Percentiles rank a stretch among this genome's conserved stretches.
phyloP scores from a whole-genome alignment of 441 rosid genomes.

The Dalechampia spathulata region DNA sequence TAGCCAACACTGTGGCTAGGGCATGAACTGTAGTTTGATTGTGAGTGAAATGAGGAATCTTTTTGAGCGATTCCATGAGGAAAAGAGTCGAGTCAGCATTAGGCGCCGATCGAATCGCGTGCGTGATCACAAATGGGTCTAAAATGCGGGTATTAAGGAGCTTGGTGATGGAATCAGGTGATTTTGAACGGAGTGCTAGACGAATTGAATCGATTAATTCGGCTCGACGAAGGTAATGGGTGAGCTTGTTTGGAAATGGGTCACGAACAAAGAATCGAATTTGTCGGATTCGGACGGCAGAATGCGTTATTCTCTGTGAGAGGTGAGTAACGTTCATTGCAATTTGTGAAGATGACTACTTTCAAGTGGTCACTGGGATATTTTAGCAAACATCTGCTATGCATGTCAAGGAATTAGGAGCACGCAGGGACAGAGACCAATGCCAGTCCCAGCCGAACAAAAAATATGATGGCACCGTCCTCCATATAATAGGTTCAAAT shows the following conservation, averaged over 20 bases:
- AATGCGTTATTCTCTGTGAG: slow-evolving; percentile 18
- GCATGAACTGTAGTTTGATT: slow-evolving; percentile 48
- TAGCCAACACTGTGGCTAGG: slow-evolving; percentile 65
- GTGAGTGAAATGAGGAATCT: slow-evolving; percentile 28
- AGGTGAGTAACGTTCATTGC: slow-evolving; percentile 32
- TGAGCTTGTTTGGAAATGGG: slow-evolving; percentile 63
- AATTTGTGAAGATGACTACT: too few species aligned
- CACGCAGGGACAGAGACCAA: too few species aligned
- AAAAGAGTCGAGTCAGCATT: slow-evolving; percentile 54
- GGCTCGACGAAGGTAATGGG: slow-evolving; percentile 61
- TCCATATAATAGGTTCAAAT: too few species aligned
- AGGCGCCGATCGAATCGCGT: slow-evolving; percentile 67
- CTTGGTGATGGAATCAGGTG: slow-evolving; percentile 22
- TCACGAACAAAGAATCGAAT: slow-evolving; percentile 48
- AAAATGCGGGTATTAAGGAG: slow-evolving; percentile 52
- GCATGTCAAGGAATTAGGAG: too few species aligned
- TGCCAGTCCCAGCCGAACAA: too few species aligned
- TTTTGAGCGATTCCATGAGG: slow-evolving; percentile 37
- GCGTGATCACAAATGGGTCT: slow-evolving; percentile 65
- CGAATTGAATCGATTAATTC: slow-evolving; percentile 61
- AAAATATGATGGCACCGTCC: too few species aligned
- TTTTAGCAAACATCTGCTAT: too few species aligned
- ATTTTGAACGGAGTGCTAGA: slow-evolving; percentile 47
- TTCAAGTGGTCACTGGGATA: too few species aligned
- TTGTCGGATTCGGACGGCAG: too few species aligned